Evolutionary conservation across 2,329 filamentous ascomycete genomes (phyloP).

Genomic region (Botrytis sinoallii): DNA sequence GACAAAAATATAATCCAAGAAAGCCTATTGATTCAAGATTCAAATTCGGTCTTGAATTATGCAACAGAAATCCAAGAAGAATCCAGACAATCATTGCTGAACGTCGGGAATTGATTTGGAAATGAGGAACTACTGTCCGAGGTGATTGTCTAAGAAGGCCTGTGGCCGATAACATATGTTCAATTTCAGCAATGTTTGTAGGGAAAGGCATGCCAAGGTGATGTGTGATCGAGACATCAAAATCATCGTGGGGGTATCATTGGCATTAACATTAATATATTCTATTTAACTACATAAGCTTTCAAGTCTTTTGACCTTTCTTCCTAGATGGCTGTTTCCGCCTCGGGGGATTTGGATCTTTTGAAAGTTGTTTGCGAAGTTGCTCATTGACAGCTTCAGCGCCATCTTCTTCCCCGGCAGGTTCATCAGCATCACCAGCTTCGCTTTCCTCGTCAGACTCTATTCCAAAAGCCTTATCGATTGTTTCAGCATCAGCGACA

Average conservation of each 20-base stretch:
- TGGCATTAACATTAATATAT: constrained; percentile 14
- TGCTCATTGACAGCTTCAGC: constrained; percentile 35
- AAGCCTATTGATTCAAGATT: neutral
- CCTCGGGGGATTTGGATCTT: constrained; percentile 27
- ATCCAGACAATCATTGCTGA: neutral
- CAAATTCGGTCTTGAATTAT: neutral
- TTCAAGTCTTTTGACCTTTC: constrained; percentile 34
- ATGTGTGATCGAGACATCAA: neutral
- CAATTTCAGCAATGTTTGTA: neutral
- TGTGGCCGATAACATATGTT: neutral
- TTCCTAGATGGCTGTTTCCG: constrained; percentile 31
- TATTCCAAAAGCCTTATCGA: constrained; percentile 36
- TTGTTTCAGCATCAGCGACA: constrained; percentile 32
- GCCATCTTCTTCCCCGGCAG: constrained; percentile 31
- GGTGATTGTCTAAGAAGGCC: neutral
- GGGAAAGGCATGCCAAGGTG: neutral
- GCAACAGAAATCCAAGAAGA: neutral
- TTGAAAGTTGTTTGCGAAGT: constrained; percentile 34
- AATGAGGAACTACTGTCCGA: neutral
- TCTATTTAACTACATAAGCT: neutral
- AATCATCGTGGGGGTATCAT: constrained; percentile 3
- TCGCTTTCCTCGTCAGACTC: constrained; percentile 43
- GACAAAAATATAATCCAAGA: neutral
- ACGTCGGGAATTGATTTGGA: neutral
- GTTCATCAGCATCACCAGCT: constrained; percentile 34